Conservation (phyloP, 345 rosid species). For the Salix exigua region DNA sequence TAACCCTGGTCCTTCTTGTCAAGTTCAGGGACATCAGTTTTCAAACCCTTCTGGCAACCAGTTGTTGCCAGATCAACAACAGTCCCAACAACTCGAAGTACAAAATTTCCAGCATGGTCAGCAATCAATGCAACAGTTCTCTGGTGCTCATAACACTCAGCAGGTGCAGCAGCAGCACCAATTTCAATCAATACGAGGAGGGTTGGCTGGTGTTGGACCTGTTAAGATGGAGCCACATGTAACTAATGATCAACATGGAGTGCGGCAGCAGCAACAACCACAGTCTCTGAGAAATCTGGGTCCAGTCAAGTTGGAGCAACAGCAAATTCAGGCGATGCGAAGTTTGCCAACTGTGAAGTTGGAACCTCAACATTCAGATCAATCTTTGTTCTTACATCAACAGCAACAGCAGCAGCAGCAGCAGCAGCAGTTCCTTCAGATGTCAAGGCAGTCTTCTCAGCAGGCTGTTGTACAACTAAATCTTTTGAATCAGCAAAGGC, state of each 20-base stretch:
- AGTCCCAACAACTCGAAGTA: constrained; percentile 55
- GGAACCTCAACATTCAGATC: constrained; percentile 81
- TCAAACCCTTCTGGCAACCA: constrained; percentile 56
- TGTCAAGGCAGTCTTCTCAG: constrained; percentile 84
- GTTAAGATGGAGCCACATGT: constrained; percentile 86
- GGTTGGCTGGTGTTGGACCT: constrained; percentile 61
- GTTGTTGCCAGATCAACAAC: constrained; percentile 64
- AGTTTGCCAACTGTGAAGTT: constrained; percentile 60
- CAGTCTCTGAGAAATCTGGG: constrained; percentile 58
- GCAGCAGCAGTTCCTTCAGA: constrained; percentile 60
- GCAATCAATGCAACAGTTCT: constrained; percentile 63
- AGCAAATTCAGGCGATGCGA: constrained; percentile 61
- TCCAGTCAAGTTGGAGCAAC: constrained; percentile 73
- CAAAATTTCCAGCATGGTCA: constrained; percentile 78
- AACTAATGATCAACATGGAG: constrained; percentile 57
- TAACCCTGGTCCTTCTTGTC: constrained; percentile 61
- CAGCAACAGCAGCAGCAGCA: constrained; percentile 63
- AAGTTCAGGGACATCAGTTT: constrained; percentile 77
- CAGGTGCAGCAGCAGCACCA: constrained; percentile 71
- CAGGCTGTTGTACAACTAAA: constrained; percentile 65
- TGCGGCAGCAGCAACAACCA: constrained; percentile 46
- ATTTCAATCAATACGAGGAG: constrained; percentile 57
- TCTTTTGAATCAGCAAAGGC: constrained; percentile 69
- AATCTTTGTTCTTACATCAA: constrained; percentile 70
- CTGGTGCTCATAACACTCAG: constrained; percentile 41